Evolutionary conservation across 2,329 filamentous ascomycete genomes (phyloP).

Genomic region (Aspergillus phoenicis): DNA sequence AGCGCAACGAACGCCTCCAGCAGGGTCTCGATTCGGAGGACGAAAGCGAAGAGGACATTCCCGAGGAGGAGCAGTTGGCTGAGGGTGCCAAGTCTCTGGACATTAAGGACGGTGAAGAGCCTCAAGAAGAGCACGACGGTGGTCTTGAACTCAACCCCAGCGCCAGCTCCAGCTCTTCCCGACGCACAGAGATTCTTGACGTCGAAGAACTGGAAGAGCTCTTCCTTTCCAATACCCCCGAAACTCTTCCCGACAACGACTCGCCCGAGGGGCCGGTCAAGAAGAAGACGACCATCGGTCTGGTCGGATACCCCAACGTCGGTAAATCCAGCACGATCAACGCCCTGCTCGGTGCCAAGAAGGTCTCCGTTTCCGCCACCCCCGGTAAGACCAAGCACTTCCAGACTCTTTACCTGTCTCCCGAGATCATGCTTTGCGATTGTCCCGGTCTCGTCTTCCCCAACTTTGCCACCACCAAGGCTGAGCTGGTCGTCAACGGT

Average conservation of each 20-base stretch:
- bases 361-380: slow-evolving; percentile 95
- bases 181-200: slow-evolving; percentile 74
- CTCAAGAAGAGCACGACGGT: slow-evolving; percentile 26
- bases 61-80: slow-evolving; percentile 25
- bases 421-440: slow-evolving; percentile 89
- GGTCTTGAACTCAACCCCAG: slow-evolving; percentile 23
- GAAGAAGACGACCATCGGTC: slow-evolving; percentile 80
- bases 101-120: slow-evolving; percentile 33
- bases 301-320: slow-evolving; percentile 98
- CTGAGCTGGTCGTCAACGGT: slow-evolving; percentile 92
- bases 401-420: slow-evolving; percentile 93
- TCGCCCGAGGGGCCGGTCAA: slow-evolving; percentile 50
- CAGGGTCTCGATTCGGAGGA: slow-evolving; percentile 53
- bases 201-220: slow-evolving; percentile 90
- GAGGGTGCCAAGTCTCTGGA: slow-evolving; percentile 19
- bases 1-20: slow-evolving; percentile 73
- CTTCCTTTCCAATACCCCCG: slow-evolving; percentile 75
- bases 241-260: slow-evolving; percentile 48
- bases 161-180: slow-evolving; percentile 38
- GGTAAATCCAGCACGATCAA: slow-evolving; percentile 99
- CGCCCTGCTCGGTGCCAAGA: slow-evolving; percentile 96
- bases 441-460: slow-evolving; percentile 98
- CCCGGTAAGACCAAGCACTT: slow-evolving; percentile 99
- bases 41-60: slow-evolving; percentile 28
- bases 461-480: slow-evolving; percentile 96